A percentile compares a stretch with the other conserved stretches of the same genome.
phyloP scores from a whole-genome alignment of 2,329 filamentous ascomycete genomes.

The Apiospora kogelbergensis region DNA sequence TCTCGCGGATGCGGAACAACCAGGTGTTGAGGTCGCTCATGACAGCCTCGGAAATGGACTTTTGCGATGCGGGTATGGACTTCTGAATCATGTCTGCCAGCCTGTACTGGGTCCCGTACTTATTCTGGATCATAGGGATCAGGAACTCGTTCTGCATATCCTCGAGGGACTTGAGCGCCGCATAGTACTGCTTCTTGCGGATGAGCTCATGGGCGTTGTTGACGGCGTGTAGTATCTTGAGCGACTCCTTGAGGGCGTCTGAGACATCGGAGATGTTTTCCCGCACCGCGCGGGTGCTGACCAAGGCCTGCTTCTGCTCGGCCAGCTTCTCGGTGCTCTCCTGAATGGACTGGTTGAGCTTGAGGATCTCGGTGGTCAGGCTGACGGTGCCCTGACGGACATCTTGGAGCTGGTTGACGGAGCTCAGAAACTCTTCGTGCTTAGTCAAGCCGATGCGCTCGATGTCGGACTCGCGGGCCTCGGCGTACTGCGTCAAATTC shows the following conservation, averaged over 20 bases:
- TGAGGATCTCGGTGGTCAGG: slow-evolving; percentile 86
- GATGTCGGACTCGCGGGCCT: slow-evolving; percentile 86
- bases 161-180: slow-evolving; percentile 87
- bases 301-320: slow-evolving; percentile 89
- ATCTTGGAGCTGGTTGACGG: slow-evolving; percentile 89
- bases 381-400: slow-evolving; percentile 88
- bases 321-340: slow-evolving; percentile 91
- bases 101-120: slow-evolving; percentile 91
- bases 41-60: slow-evolving; percentile 91
- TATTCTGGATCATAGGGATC: slow-evolving; percentile 67
- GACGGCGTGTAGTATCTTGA: slow-evolving; percentile 88
- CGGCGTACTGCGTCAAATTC: slow-evolving; percentile 77
- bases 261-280: slow-evolving; percentile 96
- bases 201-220: slow-evolving; percentile 94
- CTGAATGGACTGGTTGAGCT: slow-evolving; percentile 93
- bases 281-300: slow-evolving; percentile 86
- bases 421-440: slow-evolving; percentile 93
- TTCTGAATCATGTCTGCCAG: slow-evolving; percentile 95
- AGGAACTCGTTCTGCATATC: slow-evolving; percentile 96
- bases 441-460: slow-evolving; percentile 93
- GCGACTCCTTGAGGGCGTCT: slow-evolving; percentile 82
- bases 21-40: slow-evolving; percentile 97
- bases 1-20: slow-evolving; percentile 92
- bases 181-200: slow-evolving; percentile 92
- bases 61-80: slow-evolving; percentile 89